A percentile compares a stretch with the other conserved stretches of the same genome.
Evolutionary conservation across 345 rosid species (phyloP).

Genomic region (Gossypium herbaceum): DNA sequence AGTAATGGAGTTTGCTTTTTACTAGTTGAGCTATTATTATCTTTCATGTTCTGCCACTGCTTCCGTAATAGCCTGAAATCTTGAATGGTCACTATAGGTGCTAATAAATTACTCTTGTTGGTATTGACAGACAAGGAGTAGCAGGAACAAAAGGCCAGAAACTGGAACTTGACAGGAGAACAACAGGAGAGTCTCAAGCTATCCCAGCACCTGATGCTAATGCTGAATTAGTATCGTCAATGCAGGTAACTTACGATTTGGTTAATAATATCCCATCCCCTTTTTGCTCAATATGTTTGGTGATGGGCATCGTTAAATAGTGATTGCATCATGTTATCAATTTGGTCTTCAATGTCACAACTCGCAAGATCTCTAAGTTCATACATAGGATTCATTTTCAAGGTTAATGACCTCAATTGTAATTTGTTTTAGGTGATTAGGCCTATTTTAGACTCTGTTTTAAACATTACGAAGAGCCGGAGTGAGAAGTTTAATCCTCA

Average conservation of each 20-base stretch:
- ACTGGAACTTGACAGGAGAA: conserved; percentile 63
- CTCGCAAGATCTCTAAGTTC: neutral
- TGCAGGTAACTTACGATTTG: conserved; percentile 53
- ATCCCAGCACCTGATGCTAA: conserved; percentile 94
- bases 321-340: neutral
- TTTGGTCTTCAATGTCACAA: neutral
- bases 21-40: neutral
- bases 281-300: neutral
- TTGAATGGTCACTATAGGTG: neutral
- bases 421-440: neutral
- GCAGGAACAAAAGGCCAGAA: conserved; percentile 68
- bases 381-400: neutral
- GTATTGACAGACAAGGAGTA: conserved; percentile 61
- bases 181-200: conserved; percentile 79
- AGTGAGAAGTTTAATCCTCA: conserved; percentile 97
- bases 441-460: neutral
- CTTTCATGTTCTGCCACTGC: neutral
- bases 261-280: neutral
- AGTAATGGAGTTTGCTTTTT: neutral
- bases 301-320: too few relatives aligned
- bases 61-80: neutral
- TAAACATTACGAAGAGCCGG: conserved; percentile 45
- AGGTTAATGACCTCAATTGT: neutral
- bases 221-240: conserved; percentile 75
- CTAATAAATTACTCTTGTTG: conserved; percentile 17